Base-by-base conservation (phyloP, 2,329 filamentous ascomycete species). In the Paramyrothecium roridum region DNA sequence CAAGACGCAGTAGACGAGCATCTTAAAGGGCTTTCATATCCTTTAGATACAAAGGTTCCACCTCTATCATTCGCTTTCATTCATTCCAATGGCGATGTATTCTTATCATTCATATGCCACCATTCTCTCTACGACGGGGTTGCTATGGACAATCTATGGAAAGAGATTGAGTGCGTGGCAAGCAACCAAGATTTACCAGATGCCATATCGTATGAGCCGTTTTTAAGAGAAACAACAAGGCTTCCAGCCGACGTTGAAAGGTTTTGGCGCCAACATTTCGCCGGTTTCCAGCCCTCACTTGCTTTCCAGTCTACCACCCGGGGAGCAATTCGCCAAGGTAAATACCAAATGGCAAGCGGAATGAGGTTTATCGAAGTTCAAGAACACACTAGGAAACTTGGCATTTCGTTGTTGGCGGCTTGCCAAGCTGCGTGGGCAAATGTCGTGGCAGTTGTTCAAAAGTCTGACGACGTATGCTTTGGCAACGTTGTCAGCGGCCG, bases 111-210 rank as follows among this genome's bases (percentile, higher is more conserved):
- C 50, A 69, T 77, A 40, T 86, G 76, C 62, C 92, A 96, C 63
- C 93, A 97, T 71, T 90, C 91, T 2, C 75, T 96, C 1, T 96
- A 96, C 63, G 93, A 97, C 70, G 93, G 89, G 0, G 85, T 88
- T 37, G 91, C 91, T 0, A 88, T 96, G 64, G 75, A 80, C 1
- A 77, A 79, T 10, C 75, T 97, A 0, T 79, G 93, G 22, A 70
- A 81, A 0, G 92, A 96, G 64, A 75, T 96, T 2, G 85, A 95
- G 63, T 67, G 75, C 2, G 59, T 83, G 3, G 84, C 87, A 34
- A 57, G 69, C 1, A 80, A 77, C 0, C 52, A 71, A 1, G 8
- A 62, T 0, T 72, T 95, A 1, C 70, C 75, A 0, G 58, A 75
- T 0, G 67, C 83, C 0, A 72, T 84, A 0, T 67, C 81, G 0